Evolutionary conservation across 352 stramenopile species (phyloP).

Genomic region (Pythium guiyangense): DNA sequence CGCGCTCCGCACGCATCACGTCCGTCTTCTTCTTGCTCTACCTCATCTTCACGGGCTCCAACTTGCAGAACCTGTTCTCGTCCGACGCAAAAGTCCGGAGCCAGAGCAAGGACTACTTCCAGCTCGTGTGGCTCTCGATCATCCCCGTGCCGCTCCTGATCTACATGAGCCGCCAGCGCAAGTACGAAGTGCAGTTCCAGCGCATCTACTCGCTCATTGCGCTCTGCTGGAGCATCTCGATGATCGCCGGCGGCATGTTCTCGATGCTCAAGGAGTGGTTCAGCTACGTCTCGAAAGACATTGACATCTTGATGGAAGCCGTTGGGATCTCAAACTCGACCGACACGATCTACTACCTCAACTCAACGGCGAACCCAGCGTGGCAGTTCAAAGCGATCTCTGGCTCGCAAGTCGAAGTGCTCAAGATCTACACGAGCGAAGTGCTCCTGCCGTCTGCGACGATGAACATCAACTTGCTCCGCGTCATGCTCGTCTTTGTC

Average conservation of each 20-base stretch:
- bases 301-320: constrained; percentile 58
- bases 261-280: constrained; percentile 83
- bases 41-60: constrained; percentile 66
- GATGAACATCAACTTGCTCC: constrained; percentile 81
- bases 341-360: constrained; percentile 49
- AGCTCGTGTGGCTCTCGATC: constrained; percentile 66
- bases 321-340: constrained; percentile 34
- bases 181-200: constrained; percentile 71
- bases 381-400: constrained; percentile 59
- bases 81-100: constrained; percentile 43
- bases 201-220: constrained; percentile 65
- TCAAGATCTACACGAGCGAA: constrained; percentile 59
- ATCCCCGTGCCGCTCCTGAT: constrained; percentile 62
- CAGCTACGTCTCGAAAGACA: constrained; percentile 66
- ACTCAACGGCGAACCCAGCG: constrained; percentile 31
- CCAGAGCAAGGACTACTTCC: constrained; percentile 55
- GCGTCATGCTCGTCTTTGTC: constrained; percentile 72
- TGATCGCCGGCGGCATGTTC: constrained; percentile 74
- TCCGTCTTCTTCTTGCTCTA: constrained; percentile 70
- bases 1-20: constrained; percentile 54
- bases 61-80: constrained; percentile 64
- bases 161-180: constrained; percentile 51
- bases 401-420: constrained; percentile 49
- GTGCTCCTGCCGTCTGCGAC: constrained; percentile 60
- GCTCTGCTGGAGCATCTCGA: constrained; percentile 67